Base-by-base conservation (phyloP, 768 basidiomycete species). In the Psilocybe cubensis region DNA sequence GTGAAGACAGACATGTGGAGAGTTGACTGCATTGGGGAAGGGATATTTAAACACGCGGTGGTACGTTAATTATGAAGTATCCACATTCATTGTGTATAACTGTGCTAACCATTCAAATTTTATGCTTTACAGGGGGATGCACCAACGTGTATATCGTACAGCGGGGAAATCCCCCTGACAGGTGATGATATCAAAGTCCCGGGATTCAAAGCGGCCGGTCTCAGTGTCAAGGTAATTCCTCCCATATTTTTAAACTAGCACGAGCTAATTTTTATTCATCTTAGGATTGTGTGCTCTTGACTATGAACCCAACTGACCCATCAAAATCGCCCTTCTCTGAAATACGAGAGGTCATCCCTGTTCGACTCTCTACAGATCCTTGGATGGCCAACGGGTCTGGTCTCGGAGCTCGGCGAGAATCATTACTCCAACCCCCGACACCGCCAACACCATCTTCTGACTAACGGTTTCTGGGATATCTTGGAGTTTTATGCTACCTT, bases 1-100 rank as follows among this genome's bases (percentile, higher is more conserved):
- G 80, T 82, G n/a, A 88, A 85, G 68, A 80, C 86, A 1, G 85
- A 89, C 60, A 90, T 90, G 21, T 91, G 88, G 87, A 75, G 82
- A 54, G 78, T 84, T 1, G 85, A 86, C 59, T 76, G 72, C 54
- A 84, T 89, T 33, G 88, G 88, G 7, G 83, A 85, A 63, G 88
- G 80, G n/a, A 70, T 67, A 10, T 88, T 91, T 63, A 79, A 68
- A 58, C 82, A 81, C 64, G 73, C 75, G 57, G n/a, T n/a, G n/a
- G 87, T 88, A 57, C 27, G 84, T 75, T 14, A 20, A 27, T 42
- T 10, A 31, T 33, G 18, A 20, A 18, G 20, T 43, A 28, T 9
- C 29, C 24, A 51, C 17, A 10, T 55, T n/a, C 14, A 43, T n/a
- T n/a, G 35, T 38, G 14, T 38, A 14, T 38, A 11, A n/a, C 31